Conservation (phyloP, 805 yeast species). For the Teunomyces kruisii region DNA sequence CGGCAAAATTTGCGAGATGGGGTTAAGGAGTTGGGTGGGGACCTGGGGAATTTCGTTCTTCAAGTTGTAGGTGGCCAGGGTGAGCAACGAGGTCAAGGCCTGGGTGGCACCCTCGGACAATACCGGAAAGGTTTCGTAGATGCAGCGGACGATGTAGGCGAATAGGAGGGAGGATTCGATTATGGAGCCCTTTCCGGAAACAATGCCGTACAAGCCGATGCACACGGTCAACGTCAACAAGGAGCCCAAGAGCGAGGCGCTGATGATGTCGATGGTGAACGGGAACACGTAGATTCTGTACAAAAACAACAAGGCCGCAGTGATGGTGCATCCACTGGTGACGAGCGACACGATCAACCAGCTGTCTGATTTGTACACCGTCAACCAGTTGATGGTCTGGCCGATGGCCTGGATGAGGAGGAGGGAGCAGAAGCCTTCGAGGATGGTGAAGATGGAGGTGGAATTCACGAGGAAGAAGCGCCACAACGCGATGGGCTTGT, state of each 20-base stretch:
- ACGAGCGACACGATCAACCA: slow-evolving; percentile 78
- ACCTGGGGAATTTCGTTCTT: slow-evolving; percentile 35
- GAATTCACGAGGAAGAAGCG: slow-evolving; percentile 66
- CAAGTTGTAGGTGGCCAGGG: slow-evolving; percentile 34
- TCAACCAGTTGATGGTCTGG: slow-evolving; percentile 72
- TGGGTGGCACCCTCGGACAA: slow-evolving; percentile 54
- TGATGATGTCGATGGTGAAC: slow-evolving; percentile 62
- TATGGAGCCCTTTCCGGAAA: slow-evolving; percentile 83
- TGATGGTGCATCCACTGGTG: slow-evolving; percentile 69
- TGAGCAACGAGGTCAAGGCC: slow-evolving; percentile 30
- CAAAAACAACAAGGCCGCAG: slow-evolving; percentile 75
- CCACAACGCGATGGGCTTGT: slow-evolving; percentile 61
- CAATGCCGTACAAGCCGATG: slow-evolving; percentile 79
- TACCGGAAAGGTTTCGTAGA: slow-evolving; percentile 90
- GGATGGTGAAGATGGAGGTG: slow-evolving; percentile 83
- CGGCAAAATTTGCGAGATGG: slow-evolving; percentile 33
- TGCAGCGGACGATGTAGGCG: slow-evolving; percentile 89
- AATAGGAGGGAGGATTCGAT: slow-evolving; percentile 83
- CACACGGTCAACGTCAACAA: slow-evolving; percentile 73
- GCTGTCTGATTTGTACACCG: slow-evolving; percentile 59
- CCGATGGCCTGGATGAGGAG: slow-evolving; percentile 92
- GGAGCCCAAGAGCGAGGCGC: slow-evolving; percentile 85
- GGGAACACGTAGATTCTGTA: slow-evolving; percentile 82
- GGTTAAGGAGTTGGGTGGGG: slow-evolving; percentile 31
- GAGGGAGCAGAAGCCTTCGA: slow-evolving; percentile 92